Percentiles rank a stretch among this genome's conserved stretches.
Conservation (phyloP, 2,329 filamentous ascomycete genomes). For the Teratosphaeria pseudoeucalypti region DNA sequence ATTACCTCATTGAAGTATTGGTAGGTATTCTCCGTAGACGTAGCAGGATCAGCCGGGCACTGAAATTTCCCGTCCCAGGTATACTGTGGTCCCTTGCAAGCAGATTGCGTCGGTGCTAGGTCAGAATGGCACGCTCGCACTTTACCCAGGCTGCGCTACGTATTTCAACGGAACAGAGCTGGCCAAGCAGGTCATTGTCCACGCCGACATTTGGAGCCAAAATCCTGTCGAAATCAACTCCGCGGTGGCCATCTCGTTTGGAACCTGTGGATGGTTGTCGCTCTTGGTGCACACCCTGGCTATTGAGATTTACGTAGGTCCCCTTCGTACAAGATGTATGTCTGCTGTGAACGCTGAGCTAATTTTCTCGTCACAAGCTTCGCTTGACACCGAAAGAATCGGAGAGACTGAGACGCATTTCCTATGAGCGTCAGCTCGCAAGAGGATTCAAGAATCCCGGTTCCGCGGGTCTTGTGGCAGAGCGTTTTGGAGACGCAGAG, state of each 20-base stretch:
- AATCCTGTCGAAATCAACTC: constrained; percentile 29
- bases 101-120: constrained; percentile 37
- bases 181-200: constrained; percentile 24
- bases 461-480: constrained; percentile 35
- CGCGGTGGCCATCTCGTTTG: constrained; percentile 40
- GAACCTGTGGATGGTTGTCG: constrained; percentile 44
- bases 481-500: constrained; percentile 24
- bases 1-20: constrained; percentile 21
- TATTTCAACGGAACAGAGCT: not conserved
- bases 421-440: constrained; percentile 46
- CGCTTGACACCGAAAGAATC: constrained; percentile 44
- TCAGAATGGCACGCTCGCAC: constrained; percentile 13
- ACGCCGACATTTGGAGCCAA: constrained; percentile 22
- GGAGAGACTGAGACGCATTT: constrained; percentile 44
- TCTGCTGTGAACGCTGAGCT: not conserved
- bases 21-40: constrained; percentile 20
- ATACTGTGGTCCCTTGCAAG: constrained; percentile 35
- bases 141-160: constrained; percentile 37
- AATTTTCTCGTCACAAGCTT: constrained; percentile 16
- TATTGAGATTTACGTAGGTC: constrained; percentile 34
- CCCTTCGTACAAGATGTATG: not conserved
- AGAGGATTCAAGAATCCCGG: constrained; percentile 42
- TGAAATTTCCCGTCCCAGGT: not conserved
- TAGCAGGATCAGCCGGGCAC: not conserved
- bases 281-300: constrained; percentile 40